Evolutionary conservation across 768 basidiomycete genomes (phyloP), one percentile per base, ranked within the genome.

Genomic region (Boletus eberwhitei): DNA sequence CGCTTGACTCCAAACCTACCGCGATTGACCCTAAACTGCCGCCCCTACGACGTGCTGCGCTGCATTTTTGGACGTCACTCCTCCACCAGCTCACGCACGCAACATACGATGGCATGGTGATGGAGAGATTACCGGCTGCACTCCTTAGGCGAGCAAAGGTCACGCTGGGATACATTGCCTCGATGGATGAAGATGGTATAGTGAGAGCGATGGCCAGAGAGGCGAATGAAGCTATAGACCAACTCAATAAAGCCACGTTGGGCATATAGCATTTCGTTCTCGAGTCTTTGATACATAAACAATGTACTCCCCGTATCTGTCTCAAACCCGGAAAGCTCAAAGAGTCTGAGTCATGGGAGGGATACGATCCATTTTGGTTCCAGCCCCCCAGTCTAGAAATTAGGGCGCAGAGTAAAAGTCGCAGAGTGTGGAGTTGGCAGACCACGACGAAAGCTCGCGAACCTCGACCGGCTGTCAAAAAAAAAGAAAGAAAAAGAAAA

Each of bases 221-320:
- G 66, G 79, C 82, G 5, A 68, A 67, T 8, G 86, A 88, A 61
- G 76, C 67, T 19, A 62, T 89, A 22, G 72, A 78, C 45, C 74
- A 81, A 58, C 64, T 89, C 48, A 75, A 78, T 35, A 70, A 70
- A 60, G 79, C 78, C 38, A 71, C 69, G 49, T 40, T 85, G 75
- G 50, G 63, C 58, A 46, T 64, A 37, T 60, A 62, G 16, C 38
- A 34, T 35, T 40, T 3, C 9, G 14, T 60, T 11, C 8, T 24
- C 7, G 16, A 19, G n/a, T 29, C 5, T 4, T 32, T 17, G 13
- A 37, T 31, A 12, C 24, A 21, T 21, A 46, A 52, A 43, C 19
- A 3, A 65, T 71, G 67, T 71, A 37, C 53, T 76, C 90, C 88
- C 80, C 92, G 91, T 93, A 95, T 93, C 93, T 95, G 92, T 95